Percentiles rank a stretch among this genome's conserved stretches.
phyloP scores from a whole-genome alignment of 495 filamentous ascomycete genomes.

The Entonaema liquescens region DNA sequence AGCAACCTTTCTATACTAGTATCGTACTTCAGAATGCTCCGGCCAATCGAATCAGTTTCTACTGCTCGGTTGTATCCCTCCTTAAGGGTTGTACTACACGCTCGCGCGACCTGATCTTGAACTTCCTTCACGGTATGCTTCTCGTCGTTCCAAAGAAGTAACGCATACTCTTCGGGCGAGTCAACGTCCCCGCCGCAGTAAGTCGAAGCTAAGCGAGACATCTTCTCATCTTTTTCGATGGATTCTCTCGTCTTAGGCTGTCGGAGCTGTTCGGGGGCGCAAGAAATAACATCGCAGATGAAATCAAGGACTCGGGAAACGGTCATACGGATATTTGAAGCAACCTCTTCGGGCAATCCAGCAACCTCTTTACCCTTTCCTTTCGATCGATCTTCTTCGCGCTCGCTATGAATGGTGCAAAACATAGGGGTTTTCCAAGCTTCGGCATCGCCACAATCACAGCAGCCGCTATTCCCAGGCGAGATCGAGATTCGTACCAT shows the following conservation, averaged over 20 bases:
- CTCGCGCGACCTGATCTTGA: conserved; percentile 84
- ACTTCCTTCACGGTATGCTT: conserved; percentile 98
- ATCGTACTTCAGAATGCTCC: conserved; percentile 81
- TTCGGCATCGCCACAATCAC: conserved; percentile 94
- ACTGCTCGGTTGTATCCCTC: conserved; percentile 80
- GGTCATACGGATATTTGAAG: conserved; percentile 79
- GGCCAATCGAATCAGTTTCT: conserved; percentile 86
- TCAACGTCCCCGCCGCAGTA: conserved; percentile 74
- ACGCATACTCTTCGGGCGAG: conserved; percentile 72
- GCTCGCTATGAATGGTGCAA: conserved; percentile 89
- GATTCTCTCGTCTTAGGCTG: conserved; percentile 81
- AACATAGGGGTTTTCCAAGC: conserved; percentile 89
- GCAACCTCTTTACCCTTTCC: conserved; percentile 70
- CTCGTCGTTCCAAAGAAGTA: conserved; percentile 98
- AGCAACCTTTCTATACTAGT: conserved; percentile 75
- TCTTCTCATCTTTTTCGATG: conserved; percentile 81
- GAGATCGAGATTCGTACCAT: conserved; percentile 87
- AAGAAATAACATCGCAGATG: conserved; percentile 95
- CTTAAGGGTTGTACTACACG: conserved; percentile 74
- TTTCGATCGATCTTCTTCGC: conserved; percentile 61
- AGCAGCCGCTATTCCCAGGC: conserved; percentile 91
- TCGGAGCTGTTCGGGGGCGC: conserved; percentile 93
- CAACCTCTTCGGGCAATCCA: conserved; percentile 73
- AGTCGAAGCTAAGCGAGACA: conserved; percentile 75
- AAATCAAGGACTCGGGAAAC: conserved; percentile 89